A percentile compares a stretch with the other conserved stretches of the same genome.
These are phyloP conservation scores for Fagopyrum homotropicum DNA, from an alignment of 148 eudicot genomes.

Conservation along the genomic window DNA sequence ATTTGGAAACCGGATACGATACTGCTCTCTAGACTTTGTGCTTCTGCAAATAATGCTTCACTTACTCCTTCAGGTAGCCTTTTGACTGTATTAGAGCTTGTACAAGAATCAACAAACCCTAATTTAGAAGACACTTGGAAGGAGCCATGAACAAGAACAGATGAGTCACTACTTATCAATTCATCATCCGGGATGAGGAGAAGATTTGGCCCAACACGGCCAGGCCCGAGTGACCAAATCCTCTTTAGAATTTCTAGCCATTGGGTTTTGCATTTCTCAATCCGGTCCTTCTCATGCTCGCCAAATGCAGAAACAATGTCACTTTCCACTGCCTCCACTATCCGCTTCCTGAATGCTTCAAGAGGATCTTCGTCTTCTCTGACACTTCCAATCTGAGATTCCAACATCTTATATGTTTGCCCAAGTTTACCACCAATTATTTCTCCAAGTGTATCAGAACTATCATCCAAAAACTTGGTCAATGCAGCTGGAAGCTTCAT, in stretches of 20 bases:
- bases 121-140: constrained; percentile 67
- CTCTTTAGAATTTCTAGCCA: constrained; percentile 67
- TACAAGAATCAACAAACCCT: constrained; percentile 40
- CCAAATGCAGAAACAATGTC: constrained; percentile 38
- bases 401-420: constrained; percentile 50
- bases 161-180: constrained; percentile 25
- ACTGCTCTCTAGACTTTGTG: constrained; percentile 65
- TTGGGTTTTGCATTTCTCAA: constrained; percentile 40
- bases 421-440: constrained; percentile 67
- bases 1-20: constrained; percentile 84
- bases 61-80: constrained; percentile 22
- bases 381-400: constrained; percentile 42
- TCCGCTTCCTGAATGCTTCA: constrained; percentile 61
- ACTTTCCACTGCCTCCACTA: constrained; percentile 63
- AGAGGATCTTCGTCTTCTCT: constrained; percentile 57
- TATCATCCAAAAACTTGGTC: constrained; percentile 77
- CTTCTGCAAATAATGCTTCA: constrained; percentile 43
- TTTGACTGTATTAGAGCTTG: not conserved
- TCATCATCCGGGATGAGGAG: constrained; percentile 47
- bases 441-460: constrained; percentile 59
- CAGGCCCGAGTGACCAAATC: constrained; percentile 90
- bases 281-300: constrained; percentile 45
- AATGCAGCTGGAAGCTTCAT: constrained; percentile 75
- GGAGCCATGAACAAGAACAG: constrained; percentile 53
- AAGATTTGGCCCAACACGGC: constrained; percentile 86